phyloP scores from a whole-genome alignment of 805 yeast genomes.

The Zygotorulaspora florentina region DNA sequence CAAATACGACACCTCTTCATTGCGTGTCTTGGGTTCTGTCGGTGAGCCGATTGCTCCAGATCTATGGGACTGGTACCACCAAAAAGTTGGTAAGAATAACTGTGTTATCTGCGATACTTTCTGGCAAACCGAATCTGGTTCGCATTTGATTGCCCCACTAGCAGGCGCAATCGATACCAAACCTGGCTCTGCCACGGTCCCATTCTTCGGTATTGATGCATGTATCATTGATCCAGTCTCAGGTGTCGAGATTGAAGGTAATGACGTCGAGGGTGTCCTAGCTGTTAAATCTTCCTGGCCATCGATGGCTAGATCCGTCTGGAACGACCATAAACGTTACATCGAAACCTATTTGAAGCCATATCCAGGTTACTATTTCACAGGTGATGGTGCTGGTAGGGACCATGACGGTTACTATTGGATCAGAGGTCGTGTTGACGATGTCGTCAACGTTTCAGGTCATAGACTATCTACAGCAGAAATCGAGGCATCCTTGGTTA shows the following conservation, averaged over 20 bases:
- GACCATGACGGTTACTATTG: slow-evolving; percentile 95
- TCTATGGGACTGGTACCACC: slow-evolving; percentile 98
- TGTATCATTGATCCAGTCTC: slow-evolving; percentile 89
- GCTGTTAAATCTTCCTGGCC: slow-evolving; percentile 95
- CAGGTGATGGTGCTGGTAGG: slow-evolving; percentile 98
- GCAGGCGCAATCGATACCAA: slow-evolving; percentile 94
- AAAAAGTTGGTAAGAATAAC: slow-evolving; percentile 81
- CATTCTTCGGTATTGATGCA: slow-evolving; percentile 93
- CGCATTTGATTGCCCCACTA: slow-evolving; percentile 89
- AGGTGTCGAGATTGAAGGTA: slow-evolving; percentile 78
- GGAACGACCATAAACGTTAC: slow-evolving; percentile 80
- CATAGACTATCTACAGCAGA: slow-evolving; percentile 98
- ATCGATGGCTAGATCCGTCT: slow-evolving; percentile 96
- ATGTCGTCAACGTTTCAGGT: slow-evolving; percentile 96
- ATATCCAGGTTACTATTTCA: slow-evolving; percentile 89
- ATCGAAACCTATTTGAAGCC: slow-evolving; percentile 91
- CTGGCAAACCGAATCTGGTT: slow-evolving; percentile 99
- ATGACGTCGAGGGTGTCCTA: slow-evolving; percentile 93
- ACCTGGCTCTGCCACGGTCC: slow-evolving; percentile 96
- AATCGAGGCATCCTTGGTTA: slow-evolving; percentile 86
- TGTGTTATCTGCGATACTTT: slow-evolving; percentile 93
- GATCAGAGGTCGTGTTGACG: slow-evolving; percentile 98
- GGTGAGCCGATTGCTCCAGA: slow-evolving; percentile 99
- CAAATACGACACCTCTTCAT: slow-evolving; percentile 75
- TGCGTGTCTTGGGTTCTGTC: slow-evolving; percentile 92